phyloP scores from a whole-genome alignment of 108 stramenopile genomes.

The Skeletonema grethae region DNA sequence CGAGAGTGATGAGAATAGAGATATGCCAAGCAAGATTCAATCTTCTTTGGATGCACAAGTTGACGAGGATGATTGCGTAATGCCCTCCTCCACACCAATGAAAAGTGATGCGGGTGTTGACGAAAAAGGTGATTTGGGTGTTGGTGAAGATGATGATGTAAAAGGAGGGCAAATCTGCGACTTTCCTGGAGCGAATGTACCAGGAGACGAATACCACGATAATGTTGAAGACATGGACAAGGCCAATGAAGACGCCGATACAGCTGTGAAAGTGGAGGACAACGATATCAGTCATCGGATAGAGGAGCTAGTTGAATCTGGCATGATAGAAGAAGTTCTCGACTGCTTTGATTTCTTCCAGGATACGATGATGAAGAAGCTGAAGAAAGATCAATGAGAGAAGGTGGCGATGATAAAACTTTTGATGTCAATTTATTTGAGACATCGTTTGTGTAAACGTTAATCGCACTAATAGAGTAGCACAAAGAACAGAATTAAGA shows the following conservation, averaged over 20 bases:
- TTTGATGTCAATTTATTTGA: too few species aligned
- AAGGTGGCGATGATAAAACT: neutral
- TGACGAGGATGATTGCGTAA: too few species aligned
- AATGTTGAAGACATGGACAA: neutral
- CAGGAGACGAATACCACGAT: neutral
- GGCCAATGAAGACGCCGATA: too few species aligned
- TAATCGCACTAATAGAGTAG: too few species aligned
- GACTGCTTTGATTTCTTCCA: slow-evolving; percentile 9
- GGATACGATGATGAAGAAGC: slow-evolving; percentile 1
- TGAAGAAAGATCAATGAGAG: neutral
- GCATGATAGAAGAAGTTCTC: slow-evolving; percentile 4
- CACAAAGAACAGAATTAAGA: too few species aligned
- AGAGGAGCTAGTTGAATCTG: neutral
- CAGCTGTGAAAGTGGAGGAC: neutral
- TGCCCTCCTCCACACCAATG: too few species aligned
- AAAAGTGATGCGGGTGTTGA: too few species aligned
- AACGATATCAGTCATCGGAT: neutral
- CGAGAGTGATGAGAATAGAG: neutral
- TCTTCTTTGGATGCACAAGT: too few species aligned
- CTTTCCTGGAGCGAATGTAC: neutral
- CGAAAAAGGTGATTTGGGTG: too few species aligned
- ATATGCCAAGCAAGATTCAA: too few species aligned
- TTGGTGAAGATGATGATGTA: neutral
- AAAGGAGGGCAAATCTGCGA: neutral
- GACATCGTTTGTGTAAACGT: too few species aligned